Evolutionary conservation across 2,329 filamentous ascomycete genomes (phyloP), one percentile per base, ranked within the genome.

Genomic region (Penicillium sp.): DNA sequence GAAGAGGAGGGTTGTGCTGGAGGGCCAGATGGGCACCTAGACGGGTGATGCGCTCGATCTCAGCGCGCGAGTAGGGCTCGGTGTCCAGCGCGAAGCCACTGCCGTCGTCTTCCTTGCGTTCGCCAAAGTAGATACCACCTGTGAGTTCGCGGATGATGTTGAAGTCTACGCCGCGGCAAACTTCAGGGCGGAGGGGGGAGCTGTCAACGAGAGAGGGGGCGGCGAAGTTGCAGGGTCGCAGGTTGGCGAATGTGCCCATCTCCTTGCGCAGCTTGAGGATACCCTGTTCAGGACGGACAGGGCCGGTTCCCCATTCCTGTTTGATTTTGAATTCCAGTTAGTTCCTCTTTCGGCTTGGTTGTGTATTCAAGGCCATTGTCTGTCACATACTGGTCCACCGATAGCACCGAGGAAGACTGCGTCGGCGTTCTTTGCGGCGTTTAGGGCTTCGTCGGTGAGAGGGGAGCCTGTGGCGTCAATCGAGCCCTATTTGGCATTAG

Each of bases 221-320:
- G 55, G 92, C 92, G 82, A 99, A 98, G 85, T 91, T 96, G 85
- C 94, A 98, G 9, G 93, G 94, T 6, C 94, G 90, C 62, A 98
- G 88, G 86, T 98, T 98, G 70, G 93, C 94, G 81, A 96, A 98
- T 60, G 94, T 92, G 74, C 86, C 86, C 85, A 98, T 91, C 80
- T 97, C 91, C 81, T 96, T 97, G 81, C 94, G 92, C 58, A 98
- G 91, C 69, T 84, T 87, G 65, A 98, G 89, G 71, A 98, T 88
- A 64, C 94, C 94, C 81, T 97, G 92, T 78, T 98, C 94, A 1
- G 94, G 94, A 49, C 93, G 91, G 66, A 97, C 90, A 61, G 88
- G 81, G 69, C 91, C 92, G 35, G 92, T 95, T 64, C 93, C 93
- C 92, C 93, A 98, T 92, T 97, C 88, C 84, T 86, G 59, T 13